These are phyloP conservation scores for Hericium erinaceus DNA, from an alignment of 768 basidiomycete species.

Conservation along the genomic window DNA sequence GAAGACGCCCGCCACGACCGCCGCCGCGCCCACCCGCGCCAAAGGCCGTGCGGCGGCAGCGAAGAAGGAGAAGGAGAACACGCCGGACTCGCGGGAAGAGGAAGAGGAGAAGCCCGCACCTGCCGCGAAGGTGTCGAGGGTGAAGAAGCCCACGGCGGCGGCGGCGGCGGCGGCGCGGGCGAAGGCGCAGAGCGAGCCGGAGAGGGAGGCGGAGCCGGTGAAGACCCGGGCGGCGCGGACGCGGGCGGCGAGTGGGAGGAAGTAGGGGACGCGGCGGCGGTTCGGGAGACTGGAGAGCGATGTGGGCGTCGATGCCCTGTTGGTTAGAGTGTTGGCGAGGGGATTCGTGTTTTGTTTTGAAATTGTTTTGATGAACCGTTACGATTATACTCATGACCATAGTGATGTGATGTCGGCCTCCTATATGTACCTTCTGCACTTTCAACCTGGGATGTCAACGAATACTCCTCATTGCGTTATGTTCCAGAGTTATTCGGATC, in stretches of 20 bases:
- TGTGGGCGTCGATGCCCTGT: too few relatives aligned
- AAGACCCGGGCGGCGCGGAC: conserved; percentile 10
- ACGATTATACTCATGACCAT: too few relatives aligned
- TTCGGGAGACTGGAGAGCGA: too few relatives aligned
- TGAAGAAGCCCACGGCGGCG: conserved; percentile 3
- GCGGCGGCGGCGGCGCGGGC: neutral
- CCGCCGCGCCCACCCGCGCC: conserved; percentile 4
- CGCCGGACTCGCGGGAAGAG: conserved; percentile 18
- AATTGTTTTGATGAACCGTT: too few relatives aligned
- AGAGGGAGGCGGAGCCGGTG: conserved; percentile 6
- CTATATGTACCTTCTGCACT: too few relatives aligned
- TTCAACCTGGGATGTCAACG: too few relatives aligned
- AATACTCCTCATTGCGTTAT: too few relatives aligned
- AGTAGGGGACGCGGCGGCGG: neutral
- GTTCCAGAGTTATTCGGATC: too few relatives aligned
- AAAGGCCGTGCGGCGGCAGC: conserved; percentile 5
- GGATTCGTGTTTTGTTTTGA: too few relatives aligned
- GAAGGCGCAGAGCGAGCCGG: conserved; percentile 12
- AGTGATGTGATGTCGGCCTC: too few relatives aligned
- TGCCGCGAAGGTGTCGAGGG: neutral
- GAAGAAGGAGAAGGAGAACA: conserved; percentile 25
- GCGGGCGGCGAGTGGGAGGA: conserved; percentile 13
- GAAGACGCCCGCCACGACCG: conserved; percentile 10
- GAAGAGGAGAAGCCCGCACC: conserved; percentile 11
- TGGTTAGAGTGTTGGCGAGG: too few relatives aligned